These are phyloP conservation scores for Oligophagozyma castellii DNA, from an alignment of 1,139 yeast genomes.

Conservation along the genomic window DNA sequence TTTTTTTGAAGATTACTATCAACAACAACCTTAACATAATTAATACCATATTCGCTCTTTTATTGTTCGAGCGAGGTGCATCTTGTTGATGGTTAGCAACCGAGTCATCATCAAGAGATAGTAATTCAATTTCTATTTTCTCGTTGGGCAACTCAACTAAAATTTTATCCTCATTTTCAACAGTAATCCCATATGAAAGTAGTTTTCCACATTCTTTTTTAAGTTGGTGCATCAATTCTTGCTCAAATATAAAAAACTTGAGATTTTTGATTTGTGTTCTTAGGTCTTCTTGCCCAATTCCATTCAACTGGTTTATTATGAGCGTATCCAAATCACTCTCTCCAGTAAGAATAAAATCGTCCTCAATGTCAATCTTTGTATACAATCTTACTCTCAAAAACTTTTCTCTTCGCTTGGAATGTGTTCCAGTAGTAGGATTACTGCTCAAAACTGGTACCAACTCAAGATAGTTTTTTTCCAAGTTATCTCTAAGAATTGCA, in stretches of 20 bases:
- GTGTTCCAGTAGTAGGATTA: conserved; percentile 7
- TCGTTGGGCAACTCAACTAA: conserved; percentile 52
- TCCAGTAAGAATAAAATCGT: conserved; percentile 30
- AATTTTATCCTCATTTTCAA: conserved; percentile 52
- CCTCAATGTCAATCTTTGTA: conserved; percentile 41
- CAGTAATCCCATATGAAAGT: conserved; percentile 58
- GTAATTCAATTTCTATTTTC: conserved; percentile 55
- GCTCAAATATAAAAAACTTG: conserved; percentile 69
- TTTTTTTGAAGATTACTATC: conserved; percentile 33
- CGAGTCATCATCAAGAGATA: conserved; percentile 34
- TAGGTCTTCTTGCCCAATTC: conserved; percentile 25
- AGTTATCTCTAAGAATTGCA: conserved; percentile 42
- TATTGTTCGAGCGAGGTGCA: conserved; percentile 22
- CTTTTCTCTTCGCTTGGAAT: conserved; percentile 14
- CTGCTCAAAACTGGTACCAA: conserved; percentile 24
- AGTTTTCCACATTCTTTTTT: conserved; percentile 62
- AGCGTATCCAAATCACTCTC: conserved; percentile 19
- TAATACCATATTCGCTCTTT: conserved; percentile 27
- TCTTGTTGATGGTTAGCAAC: conserved; percentile 27
- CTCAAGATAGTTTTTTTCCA: conserved; percentile 26
- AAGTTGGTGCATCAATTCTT: conserved; percentile 53
- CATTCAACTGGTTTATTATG: conserved; percentile 5
- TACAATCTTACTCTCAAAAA: conserved; percentile 41
- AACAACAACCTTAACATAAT: conserved; percentile 34
- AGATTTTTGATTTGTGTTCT: conserved; percentile 43